Evolutionary conservation across 192 early-diverging fungal genomes (phyloP).

Genomic region (Coemansia sp.): DNA sequence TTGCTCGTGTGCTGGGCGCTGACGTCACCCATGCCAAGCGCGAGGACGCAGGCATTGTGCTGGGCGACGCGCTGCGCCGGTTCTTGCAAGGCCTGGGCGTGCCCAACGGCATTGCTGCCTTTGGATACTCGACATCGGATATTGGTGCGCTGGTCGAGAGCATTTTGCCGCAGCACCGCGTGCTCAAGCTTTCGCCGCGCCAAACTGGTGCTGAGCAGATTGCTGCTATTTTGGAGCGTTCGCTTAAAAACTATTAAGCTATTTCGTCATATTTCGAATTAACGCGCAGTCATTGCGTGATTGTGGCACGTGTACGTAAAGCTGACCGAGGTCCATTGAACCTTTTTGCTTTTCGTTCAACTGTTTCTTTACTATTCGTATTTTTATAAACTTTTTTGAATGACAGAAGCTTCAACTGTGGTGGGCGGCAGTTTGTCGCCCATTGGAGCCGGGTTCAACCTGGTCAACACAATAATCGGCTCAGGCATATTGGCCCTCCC

Average conservation of each 20-base stretch:
- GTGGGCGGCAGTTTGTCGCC: slow-evolving; percentile 27
- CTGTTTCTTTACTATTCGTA: not conserved
- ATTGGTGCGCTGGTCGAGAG: slow-evolving; percentile 77
- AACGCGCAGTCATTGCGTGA: no score
- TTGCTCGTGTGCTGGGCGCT: slow-evolving; percentile 72
- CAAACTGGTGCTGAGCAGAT: slow-evolving; percentile 48
- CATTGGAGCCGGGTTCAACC: slow-evolving; percentile 56
- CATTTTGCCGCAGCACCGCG: slow-evolving; percentile 88
- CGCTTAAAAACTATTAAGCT: slow-evolving; percentile 44
- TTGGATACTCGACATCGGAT: slow-evolving; percentile 72
- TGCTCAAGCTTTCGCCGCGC: slow-evolving; percentile 84
- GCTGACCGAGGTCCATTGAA: no score
- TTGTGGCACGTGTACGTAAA: no score
- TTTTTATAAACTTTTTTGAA: not conserved
- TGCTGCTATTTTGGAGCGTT: slow-evolving; percentile 45
- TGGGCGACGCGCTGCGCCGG: slow-evolving; percentile 74
- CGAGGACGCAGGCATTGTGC: slow-evolving; percentile 70
- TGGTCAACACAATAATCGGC: slow-evolving; percentile 70
- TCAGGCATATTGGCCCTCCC: slow-evolving; percentile 68
- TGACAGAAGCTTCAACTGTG: not conserved
- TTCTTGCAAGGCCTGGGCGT: slow-evolving; percentile 78
- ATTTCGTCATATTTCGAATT: no score
- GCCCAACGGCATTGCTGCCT: slow-evolving; percentile 74
- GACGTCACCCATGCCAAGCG: slow-evolving; percentile 64
- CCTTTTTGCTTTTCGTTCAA: not conserved